Evolutionary conservation across 1,284 basidiomycete species (phyloP).

Genomic region (Sanghuangporus baumii): DNA sequence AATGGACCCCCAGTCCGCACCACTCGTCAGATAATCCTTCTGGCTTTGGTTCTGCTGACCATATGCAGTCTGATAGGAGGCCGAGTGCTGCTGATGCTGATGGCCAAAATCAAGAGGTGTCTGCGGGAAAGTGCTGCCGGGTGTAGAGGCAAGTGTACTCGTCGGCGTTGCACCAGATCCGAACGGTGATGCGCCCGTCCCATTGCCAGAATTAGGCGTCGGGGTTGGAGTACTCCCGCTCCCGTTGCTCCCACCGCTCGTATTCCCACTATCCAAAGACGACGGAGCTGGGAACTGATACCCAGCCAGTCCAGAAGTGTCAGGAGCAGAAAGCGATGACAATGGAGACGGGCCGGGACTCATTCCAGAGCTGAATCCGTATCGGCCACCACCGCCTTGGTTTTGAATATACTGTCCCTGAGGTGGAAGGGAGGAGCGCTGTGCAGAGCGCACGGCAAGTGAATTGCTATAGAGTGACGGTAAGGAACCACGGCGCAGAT

Average conservation of each 20-base stretch:
- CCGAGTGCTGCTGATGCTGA: constrained; percentile 1
- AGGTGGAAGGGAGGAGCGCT: constrained; percentile 23
- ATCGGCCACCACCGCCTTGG: neutral
- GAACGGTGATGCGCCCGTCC: neutral
- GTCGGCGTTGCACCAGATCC: constrained; percentile 9
- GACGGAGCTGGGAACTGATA: constrained; percentile 15
- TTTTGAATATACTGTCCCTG: neutral
- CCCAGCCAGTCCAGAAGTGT: constrained; percentile 3
- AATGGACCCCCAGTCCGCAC: constrained; percentile 2
- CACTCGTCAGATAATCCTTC: constrained; percentile 1
- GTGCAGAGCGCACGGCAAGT: constrained; percentile 27
- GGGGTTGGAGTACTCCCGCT: neutral
- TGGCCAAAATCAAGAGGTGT: constrained; percentile 12
- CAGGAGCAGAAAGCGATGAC: neutral
- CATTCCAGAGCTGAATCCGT: neutral
- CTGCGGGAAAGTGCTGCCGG: constrained; percentile 10
- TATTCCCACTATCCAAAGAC: neutral
- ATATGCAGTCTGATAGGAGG: constrained; percentile 1
- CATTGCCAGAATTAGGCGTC: neutral
- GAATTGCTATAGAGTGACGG: constrained; percentile 52
- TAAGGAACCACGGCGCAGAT: constrained; percentile 57
- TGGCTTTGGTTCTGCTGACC: neutral
- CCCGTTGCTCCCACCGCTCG: neutral
- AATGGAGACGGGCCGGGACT: neutral
- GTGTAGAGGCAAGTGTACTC: neutral